A percentile compares a stretch with the other conserved stretches of the same genome.
phyloP scores from a whole-genome alignment of 2,329 filamentous ascomycete genomes.

The Sclerotinia glacialis region DNA sequence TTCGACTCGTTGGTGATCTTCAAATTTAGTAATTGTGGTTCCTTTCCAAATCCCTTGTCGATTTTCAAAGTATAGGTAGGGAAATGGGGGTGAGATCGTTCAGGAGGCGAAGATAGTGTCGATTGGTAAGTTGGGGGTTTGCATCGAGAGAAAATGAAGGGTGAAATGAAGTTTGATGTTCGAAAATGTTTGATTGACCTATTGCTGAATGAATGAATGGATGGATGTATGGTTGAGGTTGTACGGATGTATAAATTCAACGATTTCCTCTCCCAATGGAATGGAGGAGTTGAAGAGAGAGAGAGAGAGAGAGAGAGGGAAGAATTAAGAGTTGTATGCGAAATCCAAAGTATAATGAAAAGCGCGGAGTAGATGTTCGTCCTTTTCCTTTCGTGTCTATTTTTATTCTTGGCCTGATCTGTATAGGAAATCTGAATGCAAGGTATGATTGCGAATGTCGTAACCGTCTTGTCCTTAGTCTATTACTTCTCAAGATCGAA shows the following conservation, averaged over 20 bases:
- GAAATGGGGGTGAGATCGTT: slow-evolving; percentile 7
- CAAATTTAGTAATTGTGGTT: slow-evolving; percentile 17
- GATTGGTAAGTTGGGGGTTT: slow-evolving; percentile 2
- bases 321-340: background rate
- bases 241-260: too few species aligned
- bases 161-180: slow-evolving; percentile 4
- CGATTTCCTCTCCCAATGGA: background rate
- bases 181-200: background rate
- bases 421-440: background rate
- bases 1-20: slow-evolving; percentile 13
- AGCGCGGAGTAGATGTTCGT: background rate
- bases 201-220: background rate
- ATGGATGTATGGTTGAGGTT: background rate
- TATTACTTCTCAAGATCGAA: background rate
- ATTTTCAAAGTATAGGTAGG: background rate
- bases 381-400: background rate
- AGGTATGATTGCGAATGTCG: background rate
- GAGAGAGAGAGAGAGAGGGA: background rate
- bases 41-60: slow-evolving; percentile 3
- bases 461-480: background rate
- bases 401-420: background rate
- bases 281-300: background rate
- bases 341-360: background rate
- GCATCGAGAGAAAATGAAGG: background rate
- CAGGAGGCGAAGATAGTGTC: slow-evolving; percentile 1